These are phyloP conservation scores for Fraxinus floribunda DNA, from an alignment of 305 asterid species.

Conservation along the genomic window DNA sequence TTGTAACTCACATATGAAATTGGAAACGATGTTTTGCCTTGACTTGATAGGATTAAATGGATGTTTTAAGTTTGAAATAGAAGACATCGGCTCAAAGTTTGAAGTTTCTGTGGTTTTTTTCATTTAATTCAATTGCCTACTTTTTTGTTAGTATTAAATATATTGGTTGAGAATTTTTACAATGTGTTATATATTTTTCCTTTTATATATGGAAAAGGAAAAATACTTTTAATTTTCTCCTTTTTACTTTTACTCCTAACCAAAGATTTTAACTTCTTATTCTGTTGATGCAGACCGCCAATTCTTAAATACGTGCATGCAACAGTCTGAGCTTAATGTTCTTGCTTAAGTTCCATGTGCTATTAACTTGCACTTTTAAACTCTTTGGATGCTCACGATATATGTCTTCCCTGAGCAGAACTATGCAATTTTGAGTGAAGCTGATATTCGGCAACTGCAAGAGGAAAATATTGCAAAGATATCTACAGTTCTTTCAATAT, in stretches of 20 bases:
- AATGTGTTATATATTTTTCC: background rate
- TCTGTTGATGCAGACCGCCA: background rate
- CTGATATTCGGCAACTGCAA: conserved; percentile 73
- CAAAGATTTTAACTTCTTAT: conserved; percentile 11
- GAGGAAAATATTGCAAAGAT: conserved; percentile 72
- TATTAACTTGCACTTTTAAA: conserved; percentile 13
- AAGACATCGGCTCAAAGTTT: conserved; percentile 11
- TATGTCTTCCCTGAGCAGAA: conserved; percentile 40
- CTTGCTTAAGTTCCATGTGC: background rate
- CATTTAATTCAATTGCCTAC: background rate
- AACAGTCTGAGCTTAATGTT: background rate
- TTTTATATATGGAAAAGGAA: background rate
- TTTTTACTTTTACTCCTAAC: conserved; percentile 8
- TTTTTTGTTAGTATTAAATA: background rate
- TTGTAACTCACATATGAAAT: conserved; percentile 2
- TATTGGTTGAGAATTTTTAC: background rate
- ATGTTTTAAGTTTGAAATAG: background rate
- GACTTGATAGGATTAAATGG: background rate
- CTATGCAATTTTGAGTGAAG: conserved; percentile 75
- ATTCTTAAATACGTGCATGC: conserved; percentile 13
- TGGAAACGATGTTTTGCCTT: conserved; percentile 5
- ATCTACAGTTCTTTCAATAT: conserved; percentile 79
- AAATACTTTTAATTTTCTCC: background rate
- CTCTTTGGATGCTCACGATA: conserved; percentile 15
- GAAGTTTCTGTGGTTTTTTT: conserved; percentile 9